These are phyloP conservation scores for Zopfia rhizophila DNA, from an alignment of 2,329 filamentous ascomycete species.

Conservation along the genomic window DNA sequence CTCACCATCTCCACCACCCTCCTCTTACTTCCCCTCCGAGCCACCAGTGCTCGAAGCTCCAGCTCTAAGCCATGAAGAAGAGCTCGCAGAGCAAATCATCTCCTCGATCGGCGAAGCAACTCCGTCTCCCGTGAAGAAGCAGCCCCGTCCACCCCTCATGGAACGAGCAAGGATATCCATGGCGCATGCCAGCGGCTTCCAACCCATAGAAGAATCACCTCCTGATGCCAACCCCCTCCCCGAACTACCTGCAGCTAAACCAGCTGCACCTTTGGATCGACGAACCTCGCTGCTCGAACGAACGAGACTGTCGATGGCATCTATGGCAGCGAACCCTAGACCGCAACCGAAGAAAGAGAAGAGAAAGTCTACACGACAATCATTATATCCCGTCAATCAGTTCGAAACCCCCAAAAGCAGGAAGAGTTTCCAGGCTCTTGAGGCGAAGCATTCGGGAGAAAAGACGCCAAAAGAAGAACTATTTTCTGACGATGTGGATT, in stretches of 20 bases:
- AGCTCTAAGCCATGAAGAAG: conserved; percentile 36
- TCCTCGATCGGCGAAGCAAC: conserved; percentile 51
- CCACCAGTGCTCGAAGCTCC: conserved; percentile 32
- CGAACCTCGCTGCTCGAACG: conserved; percentile 74
- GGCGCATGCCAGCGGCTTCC: conserved; percentile 39
- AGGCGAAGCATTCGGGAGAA: conserved; percentile 38
- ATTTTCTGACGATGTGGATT: conserved; percentile 76
- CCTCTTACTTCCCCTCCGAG: conserved; percentile 30
- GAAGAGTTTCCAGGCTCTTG: conserved; percentile 31
- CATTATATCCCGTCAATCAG: conserved; percentile 64
- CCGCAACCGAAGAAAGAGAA: conserved; percentile 28
- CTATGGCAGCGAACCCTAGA: conserved; percentile 57
- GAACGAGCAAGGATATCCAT: conserved; percentile 61
- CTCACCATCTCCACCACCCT: conserved; percentile 25
- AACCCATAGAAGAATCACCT: too few species aligned
- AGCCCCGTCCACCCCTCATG: conserved; percentile 54
- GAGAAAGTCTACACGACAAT: conserved; percentile 34
- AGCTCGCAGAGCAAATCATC: conserved; percentile 52
- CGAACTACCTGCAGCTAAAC: conserved; percentile 18
- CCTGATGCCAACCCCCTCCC: conserved; percentile 25
- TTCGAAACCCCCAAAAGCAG: conserved; percentile 63
- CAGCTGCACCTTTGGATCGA: neutral
- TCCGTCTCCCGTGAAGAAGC: conserved; percentile 54
- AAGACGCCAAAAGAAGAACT: conserved; percentile 73
- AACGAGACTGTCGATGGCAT: conserved; percentile 82